These are phyloP conservation scores for Magnolia kwangsiensis DNA, from an alignment of 164 flowering plant genomes.

Conservation along the genomic window DNA sequence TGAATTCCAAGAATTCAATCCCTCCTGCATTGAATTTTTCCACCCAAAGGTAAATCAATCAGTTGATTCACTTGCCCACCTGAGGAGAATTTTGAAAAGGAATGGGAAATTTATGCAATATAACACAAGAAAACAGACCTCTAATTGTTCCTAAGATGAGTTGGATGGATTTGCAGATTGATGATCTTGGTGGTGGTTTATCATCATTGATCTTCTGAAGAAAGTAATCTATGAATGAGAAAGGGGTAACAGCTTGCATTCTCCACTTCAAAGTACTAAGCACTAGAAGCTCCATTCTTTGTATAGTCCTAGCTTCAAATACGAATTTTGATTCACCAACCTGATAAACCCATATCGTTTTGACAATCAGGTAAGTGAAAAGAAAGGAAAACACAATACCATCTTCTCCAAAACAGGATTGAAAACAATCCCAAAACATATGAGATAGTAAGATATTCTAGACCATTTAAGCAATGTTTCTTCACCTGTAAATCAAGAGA, in stretches of 20 bases:
- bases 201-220: constrained; percentile 44
- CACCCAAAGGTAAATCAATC: constrained; percentile 22
- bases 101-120: not conserved
- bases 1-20: constrained; percentile 63
- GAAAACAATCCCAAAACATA: not conserved
- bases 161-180: constrained; percentile 35
- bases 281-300: constrained; percentile 89
- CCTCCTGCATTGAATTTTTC: constrained; percentile 57
- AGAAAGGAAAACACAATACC: not conserved
- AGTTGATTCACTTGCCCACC: constrained; percentile 4
- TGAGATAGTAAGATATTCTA: constrained; percentile 13
- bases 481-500: constrained; percentile 74
- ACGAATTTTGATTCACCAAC: constrained; percentile 58
- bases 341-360: constrained; percentile 24
- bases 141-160: constrained; percentile 39
- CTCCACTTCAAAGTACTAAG: constrained; percentile 76
- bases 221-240: constrained; percentile 66
- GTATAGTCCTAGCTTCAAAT: constrained; percentile 73
- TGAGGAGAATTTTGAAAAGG: not conserved
- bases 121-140: constrained; percentile 27
- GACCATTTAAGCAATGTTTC: constrained; percentile 4
- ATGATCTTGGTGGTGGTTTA: constrained; percentile 21
- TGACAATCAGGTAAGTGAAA: not conserved
- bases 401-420: not conserved
- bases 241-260: constrained; percentile 76